Conservation (phyloP, 495 filamentous ascomycete species). For the Penicillium longicatenatum region DNA sequence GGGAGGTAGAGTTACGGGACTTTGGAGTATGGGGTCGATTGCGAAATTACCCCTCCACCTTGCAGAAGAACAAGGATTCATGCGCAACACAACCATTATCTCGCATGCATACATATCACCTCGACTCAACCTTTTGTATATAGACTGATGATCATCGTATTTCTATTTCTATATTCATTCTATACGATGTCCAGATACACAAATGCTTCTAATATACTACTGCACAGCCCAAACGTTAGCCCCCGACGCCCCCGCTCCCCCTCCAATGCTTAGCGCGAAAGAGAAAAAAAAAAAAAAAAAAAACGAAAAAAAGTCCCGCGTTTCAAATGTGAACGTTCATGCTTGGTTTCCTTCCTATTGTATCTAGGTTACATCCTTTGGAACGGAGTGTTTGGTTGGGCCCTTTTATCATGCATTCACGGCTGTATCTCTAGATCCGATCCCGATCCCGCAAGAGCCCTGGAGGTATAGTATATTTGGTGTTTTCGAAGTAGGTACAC, state of each 20-base stretch:
- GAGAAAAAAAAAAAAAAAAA: conserved; percentile 6
- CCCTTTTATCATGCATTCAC: neutral
- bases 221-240: conserved; percentile 20
- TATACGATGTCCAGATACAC: neutral
- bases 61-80: neutral
- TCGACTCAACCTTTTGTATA: neutral
- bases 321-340: neutral
- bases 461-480: too few relatives aligned
- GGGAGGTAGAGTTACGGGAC: too few relatives aligned
- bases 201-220: conserved; percentile 1
- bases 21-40: neutral
- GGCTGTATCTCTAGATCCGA: neutral
- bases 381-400: too few relatives aligned
- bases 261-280: conserved; percentile 24
- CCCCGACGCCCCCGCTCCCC: conserved; percentile 19
- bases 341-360: neutral
- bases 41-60: conserved; percentile 5
- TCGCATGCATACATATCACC: neutral
- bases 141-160: neutral
- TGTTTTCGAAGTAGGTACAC: neutral
- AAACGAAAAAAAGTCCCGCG: neutral
- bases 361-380: neutral
- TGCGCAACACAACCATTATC: neutral
- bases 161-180: neutral
- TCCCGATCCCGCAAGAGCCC: too few relatives aligned